Percentiles rank a stretch among this genome's conserved stretches.
Evolutionary conservation across 768 basidiomycete species (phyloP).

Genomic region (Chalciporus sphaerocephalus): DNA sequence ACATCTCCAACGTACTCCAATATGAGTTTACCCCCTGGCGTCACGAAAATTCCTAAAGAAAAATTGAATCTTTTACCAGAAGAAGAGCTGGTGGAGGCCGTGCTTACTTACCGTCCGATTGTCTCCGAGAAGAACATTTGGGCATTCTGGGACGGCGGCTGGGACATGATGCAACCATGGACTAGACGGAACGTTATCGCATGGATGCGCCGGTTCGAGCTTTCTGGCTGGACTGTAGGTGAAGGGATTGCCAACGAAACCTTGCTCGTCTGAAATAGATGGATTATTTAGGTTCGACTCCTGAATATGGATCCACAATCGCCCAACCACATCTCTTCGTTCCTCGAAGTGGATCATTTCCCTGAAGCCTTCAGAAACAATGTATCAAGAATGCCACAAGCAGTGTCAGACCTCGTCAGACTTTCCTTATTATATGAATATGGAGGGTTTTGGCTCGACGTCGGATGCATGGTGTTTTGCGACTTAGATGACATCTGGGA

Average conservation of each 20-base stretch:
- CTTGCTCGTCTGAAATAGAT: background rate
- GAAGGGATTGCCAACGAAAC: background rate
- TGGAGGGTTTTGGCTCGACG: slow-evolving; percentile 7
- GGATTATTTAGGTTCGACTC: background rate
- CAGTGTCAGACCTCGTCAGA: slow-evolving; percentile 1
- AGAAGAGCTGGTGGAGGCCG: background rate
- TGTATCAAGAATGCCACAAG: background rate
- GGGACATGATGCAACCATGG: slow-evolving; percentile 1
- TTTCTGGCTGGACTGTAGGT: slow-evolving; percentile 4
- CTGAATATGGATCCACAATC: background rate
- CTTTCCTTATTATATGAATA: slow-evolving; percentile 1
- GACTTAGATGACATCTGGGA: slow-evolving; percentile 1
- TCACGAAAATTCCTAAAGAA: background rate
- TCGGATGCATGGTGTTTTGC: slow-evolving; percentile 3
- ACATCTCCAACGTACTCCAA: background rate
- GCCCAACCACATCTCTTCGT: slow-evolving; percentile 1
- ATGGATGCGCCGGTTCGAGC: slow-evolving; percentile 2
- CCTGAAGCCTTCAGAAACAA: background rate
- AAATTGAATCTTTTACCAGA: background rate
- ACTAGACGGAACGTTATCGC: slow-evolving; percentile 1
- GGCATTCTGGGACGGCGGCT: slow-evolving; percentile 1
- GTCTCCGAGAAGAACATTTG: slow-evolving; percentile 3
- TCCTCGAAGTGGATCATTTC: background rate
- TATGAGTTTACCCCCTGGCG: background rate
- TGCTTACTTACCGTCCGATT: background rate